Evolutionary conservation across 2,329 filamentous ascomycete genomes (phyloP), one percentile per base, ranked within the genome.

Genomic region (Talaromyces sp.): DNA sequence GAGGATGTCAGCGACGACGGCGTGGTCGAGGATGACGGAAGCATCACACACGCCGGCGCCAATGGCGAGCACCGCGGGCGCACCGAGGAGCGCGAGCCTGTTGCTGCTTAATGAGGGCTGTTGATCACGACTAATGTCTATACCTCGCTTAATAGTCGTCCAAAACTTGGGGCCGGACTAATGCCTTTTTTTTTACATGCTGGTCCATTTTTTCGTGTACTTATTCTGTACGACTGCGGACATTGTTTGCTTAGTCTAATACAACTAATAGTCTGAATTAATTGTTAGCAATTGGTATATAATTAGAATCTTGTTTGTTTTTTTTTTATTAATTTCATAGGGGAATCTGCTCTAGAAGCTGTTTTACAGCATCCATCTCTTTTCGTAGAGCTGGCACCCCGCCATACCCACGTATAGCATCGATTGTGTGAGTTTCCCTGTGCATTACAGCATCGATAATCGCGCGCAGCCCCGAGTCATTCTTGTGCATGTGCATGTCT

Each of bases 1-100:
- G 75, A 75, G 13, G 77, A 78, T 19, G 78, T 75, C n/a, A 77
- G 75, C 38, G 77, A 77, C 24, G 75, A 78, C 19, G 69, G 67
- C 24, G 65, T 67, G 7, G 64, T 56, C 9, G 73, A 76, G 32
- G 74, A 76, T 27, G 67, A 64, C n/a, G 66, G 64, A 54, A 74
- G 72, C 67, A 67, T 67, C 29, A 54, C 49, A 43, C 56, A 63
- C 56, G 59, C 54, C 52, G 64, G 59, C 10, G 62, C 70, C 14
- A 70, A 73, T 7, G 73, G 69, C 13, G 73, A 74, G 62, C 54
- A 63, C 31, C 68, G 74, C 55, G 73, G 75, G 55, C 71, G 75
- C 27, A 70, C 73, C 63, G 72, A 74, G 57, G 73, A 73, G 62
- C 67, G 72, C 50, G 72, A 64, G 50, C 52, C 58, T 10, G 58